Evolutionary conservation across 495 filamentous ascomycete species (phyloP).

Genomic region (Neurospora terricola): DNA sequence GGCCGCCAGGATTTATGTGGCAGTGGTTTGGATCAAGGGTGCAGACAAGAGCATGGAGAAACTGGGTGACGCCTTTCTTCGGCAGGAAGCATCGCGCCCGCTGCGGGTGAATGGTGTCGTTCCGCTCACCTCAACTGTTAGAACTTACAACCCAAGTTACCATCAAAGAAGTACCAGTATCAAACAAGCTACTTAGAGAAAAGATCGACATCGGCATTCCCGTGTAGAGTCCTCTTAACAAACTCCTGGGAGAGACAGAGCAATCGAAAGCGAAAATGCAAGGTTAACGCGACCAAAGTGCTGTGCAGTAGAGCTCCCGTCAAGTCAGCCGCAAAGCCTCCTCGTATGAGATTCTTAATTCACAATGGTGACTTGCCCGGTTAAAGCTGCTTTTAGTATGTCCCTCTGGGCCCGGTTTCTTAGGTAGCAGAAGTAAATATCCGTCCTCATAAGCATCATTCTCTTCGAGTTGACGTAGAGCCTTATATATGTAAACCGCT

Average conservation of each 20-base stretch:
- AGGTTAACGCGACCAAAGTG: not conserved
- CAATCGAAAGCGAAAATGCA: not conserved
- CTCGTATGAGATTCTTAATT: not conserved
- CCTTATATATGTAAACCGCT: not conserved
- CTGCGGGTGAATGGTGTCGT: not conserved
- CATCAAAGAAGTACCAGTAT: not conserved
- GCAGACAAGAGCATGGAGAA: not conserved
- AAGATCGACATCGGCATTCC: not conserved
- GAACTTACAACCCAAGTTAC: not conserved
- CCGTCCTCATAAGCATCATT: not conserved
- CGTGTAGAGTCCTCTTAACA: not conserved
- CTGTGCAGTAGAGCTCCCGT: not conserved
- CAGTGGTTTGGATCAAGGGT: not conserved
- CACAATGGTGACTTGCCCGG: not conserved
- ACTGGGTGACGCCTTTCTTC: not conserved
- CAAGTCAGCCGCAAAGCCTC: not conserved
- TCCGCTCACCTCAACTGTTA: not conserved
- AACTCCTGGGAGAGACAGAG: not conserved
- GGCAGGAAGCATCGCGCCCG: not conserved
- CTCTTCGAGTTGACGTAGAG: not conserved
- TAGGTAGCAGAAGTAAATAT: not conserved
- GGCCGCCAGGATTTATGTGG: not conserved
- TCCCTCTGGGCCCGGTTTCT: not conserved
- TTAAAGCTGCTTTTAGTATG: not conserved
- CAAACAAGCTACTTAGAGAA: not conserved